Base-by-base conservation (phyloP, 768 basidiomycete species). In the Termitomyces sp. region DNA sequence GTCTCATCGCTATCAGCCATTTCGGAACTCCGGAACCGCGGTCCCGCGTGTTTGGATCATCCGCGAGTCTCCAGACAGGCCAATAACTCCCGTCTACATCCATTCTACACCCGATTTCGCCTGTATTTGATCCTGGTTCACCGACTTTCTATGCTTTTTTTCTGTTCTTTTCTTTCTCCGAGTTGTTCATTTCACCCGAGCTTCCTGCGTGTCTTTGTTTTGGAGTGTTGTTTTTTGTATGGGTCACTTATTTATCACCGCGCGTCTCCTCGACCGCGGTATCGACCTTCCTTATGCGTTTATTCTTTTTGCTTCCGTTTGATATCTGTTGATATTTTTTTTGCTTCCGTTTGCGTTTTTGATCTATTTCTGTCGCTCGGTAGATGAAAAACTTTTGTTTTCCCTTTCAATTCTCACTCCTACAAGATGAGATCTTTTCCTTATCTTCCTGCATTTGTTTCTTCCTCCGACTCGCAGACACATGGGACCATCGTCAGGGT, bases 21-120 rank as follows among this genome's bases (percentile, higher is more conserved):
- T 18, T 52, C 52, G 52, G 52, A 52, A 52, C 38, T 52, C 52
- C 52, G 52, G 52, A 52, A 52, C 36, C 36, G 14, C 18, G 26
- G 36, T 18, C 26, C 24, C 52, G 38, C 10, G n/a, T 30, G 30
- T 28, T 41, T n/a, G 11, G 18, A 52, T 28, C n/a, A 52, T 41
- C 52, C 52, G 35, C 13, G 5, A 13, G 35, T 40, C 51, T 18
- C 24, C 26, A 13, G 26, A 28, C 8, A 41, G 38, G 11, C 10
- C 38, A 38, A 6, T 7, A 0, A 3, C n/a, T 30, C 38, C 36
- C 24, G 18, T 26, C 35, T 26, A 35, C 33, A n/a, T n/a, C n/a
- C n/a, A n/a, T n/a, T 51, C 14, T 49, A 16, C 9, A 22, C 32
- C 50, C 50, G 50, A 18, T 24, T 51, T 22, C 22, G 16, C 50